Evolutionary conservation across 2,329 filamentous ascomycete genomes (phyloP).

Genomic region (Chaetomiaceae sp.): DNA sequence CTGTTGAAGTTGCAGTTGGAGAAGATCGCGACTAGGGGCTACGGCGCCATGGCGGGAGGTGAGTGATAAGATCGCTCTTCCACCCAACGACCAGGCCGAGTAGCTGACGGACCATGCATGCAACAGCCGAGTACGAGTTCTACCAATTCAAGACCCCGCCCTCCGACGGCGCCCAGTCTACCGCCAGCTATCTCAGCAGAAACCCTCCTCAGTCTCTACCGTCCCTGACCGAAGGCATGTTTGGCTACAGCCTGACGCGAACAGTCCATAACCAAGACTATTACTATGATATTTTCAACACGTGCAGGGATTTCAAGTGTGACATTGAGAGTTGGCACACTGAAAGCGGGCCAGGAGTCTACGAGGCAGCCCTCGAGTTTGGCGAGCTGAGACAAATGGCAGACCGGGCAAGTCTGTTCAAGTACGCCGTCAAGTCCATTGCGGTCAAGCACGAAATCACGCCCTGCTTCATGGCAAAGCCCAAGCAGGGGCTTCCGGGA

Average conservation of each 20-base stretch:
- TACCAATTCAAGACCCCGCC: constrained; percentile 77
- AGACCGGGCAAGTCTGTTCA: constrained; percentile 88
- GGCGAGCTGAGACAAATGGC: constrained; percentile 86
- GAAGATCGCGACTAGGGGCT: constrained; percentile 65
- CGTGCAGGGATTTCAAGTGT: constrained; percentile 72
- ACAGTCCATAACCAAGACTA: constrained; percentile 89
- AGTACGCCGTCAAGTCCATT: constrained; percentile 87
- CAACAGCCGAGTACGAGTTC: constrained; percentile 86
- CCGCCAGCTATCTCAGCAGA: constrained; percentile 67
- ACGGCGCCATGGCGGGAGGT: constrained; percentile 87
- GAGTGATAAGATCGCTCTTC: constrained; percentile 32
- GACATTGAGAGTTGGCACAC: constrained; percentile 94
- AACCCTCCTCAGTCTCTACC: constrained; percentile 73
- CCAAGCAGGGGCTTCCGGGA: constrained; percentile 81
- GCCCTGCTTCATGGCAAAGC: constrained; percentile 98
- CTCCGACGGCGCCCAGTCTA: constrained; percentile 57
- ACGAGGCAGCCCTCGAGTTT: constrained; percentile 91
- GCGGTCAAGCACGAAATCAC: constrained; percentile 86
- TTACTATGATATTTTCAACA: constrained; percentile 82
- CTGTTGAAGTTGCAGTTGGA: constrained; percentile 64
- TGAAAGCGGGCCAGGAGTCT: constrained; percentile 88
- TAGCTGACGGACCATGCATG: constrained; percentile 7
- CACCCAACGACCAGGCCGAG: no score
- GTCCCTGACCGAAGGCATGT: constrained; percentile 87
- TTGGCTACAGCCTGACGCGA: constrained; percentile 84